Evolutionary conservation across 352 stramenopile genomes (phyloP), one percentile per base, ranked within the genome.

Genomic region (Pythium dissimile): DNA sequence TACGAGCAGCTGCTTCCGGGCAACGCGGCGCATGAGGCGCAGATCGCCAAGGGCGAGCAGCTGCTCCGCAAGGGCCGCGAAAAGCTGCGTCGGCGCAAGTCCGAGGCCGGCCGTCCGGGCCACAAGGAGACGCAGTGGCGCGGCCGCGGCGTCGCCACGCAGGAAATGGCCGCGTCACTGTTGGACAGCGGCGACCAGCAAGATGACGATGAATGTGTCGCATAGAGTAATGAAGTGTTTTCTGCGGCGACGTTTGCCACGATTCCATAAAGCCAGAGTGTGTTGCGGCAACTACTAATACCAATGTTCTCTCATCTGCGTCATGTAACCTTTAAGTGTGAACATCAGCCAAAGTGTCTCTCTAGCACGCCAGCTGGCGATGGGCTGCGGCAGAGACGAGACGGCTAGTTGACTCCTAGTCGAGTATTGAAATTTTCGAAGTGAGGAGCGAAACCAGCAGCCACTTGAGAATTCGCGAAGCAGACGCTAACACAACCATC

Each of bases 1-100:
- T 87, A 89, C 60, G 78, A 91, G 49, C 70, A 88, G 50, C 55
- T 87, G 4, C 57, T 84, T 20, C 48, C 62, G 5, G 70, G 63
- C 7, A 34, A 71, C 9, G 24, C 68, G 0, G 68, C 66, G 8
- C 75, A 90, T 44, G 60, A 68, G 39, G 54, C 63, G 39, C 56
- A 75, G 30, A 70, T 90, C 43, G 28, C 30, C 10, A 73, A 80
- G 38, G 75, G 80, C 9, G 80, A 86, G 44, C 45, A 54, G 18
- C 67, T 88, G 8, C 66, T 87, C 12, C 66, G 72, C 16, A 72
- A 81, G 53, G 80, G 75, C 5, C 54, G 86, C 11, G 80, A 85
- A 44, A 67, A 66, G 32, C 71, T 56, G 15, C 59, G 50, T 3
- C 49, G 51, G 3, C 47, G 32, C 21, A 42, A 26, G 16, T 41